These are phyloP conservation scores for Styphnolobium japonicum DNA, from an alignment of 306 rosid species.

Conservation along the genomic window DNA sequence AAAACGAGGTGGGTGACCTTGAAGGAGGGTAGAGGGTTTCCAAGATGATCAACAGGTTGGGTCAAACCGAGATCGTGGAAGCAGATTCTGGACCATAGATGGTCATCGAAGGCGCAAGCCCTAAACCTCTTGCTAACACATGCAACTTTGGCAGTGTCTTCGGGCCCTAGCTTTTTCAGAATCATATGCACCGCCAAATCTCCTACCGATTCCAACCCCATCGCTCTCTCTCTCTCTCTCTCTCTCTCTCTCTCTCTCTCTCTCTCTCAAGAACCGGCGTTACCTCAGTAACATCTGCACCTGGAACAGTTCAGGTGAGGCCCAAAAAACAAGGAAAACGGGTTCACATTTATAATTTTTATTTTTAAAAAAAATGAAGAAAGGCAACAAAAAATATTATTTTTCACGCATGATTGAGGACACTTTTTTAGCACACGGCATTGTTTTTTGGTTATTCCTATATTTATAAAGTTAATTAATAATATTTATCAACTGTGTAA, in stretches of 20 bases:
- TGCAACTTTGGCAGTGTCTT: slow-evolving; percentile 53
- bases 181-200: slow-evolving; percentile 60
- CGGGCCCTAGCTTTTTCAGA: slow-evolving; percentile 48
- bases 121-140: slow-evolving; percentile 57
- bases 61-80: slow-evolving; percentile 50
- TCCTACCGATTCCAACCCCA: slow-evolving; percentile 68
- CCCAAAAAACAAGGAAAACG: no score
- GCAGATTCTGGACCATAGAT: slow-evolving; percentile 68
- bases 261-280: not conserved
- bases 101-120: slow-evolving; percentile 60
- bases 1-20: no score
- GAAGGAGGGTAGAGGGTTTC: slow-evolving; percentile 64
- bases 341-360: no score
- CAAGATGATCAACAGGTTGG: slow-evolving; percentile 54
- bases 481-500: no score
- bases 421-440: no score
- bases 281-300: not conserved
- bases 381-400: no score
- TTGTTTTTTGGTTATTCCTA: no score
- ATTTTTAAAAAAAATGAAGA: no score
- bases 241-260: not conserved
- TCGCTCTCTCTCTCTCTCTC: not conserved
- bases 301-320: no score
- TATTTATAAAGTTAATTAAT: no score
- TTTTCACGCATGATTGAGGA: no score